A percentile compares a stretch with the other conserved stretches of the same genome.
phyloP scores from a whole-genome alignment of 495 filamentous ascomycete genomes.

The Clohesyomyces aquaticus region DNA sequence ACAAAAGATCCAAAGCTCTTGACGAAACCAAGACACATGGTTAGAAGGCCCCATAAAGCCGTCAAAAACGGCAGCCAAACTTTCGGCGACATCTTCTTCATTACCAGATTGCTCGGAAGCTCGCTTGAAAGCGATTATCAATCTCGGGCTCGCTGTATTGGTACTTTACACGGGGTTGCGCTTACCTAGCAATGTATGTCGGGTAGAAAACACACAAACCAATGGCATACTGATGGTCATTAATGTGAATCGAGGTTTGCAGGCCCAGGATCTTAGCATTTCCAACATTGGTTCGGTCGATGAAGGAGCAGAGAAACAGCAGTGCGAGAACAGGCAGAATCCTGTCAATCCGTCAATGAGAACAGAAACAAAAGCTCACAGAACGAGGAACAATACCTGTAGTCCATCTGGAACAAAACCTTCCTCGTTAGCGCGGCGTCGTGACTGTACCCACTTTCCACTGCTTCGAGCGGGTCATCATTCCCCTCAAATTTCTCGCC shows the following conservation, averaged over 20 bases:
- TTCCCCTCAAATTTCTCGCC: slow-evolving; percentile 13
- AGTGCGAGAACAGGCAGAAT: slow-evolving; percentile 52
- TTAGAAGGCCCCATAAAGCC: slow-evolving; percentile 33
- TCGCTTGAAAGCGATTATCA: slow-evolving; percentile 7
- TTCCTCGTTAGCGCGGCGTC: slow-evolving; percentile 43
- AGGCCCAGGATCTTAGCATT: slow-evolving; percentile 39
- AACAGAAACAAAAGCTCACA: neutral
- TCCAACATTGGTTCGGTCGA: slow-evolving; percentile 38
- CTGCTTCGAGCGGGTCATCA: slow-evolving; percentile 1
- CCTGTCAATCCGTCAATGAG: slow-evolving; percentile 8
- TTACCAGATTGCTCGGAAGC: slow-evolving; percentile 39
- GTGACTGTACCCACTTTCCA: neutral
- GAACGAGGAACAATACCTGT: slow-evolving; percentile 47
- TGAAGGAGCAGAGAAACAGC: slow-evolving; percentile 53
- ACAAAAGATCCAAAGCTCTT: slow-evolving; percentile 28
- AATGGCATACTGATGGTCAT: slow-evolving; percentile 34
- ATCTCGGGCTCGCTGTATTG: neutral
- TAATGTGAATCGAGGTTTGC: slow-evolving; percentile 19
- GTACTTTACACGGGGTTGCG: neutral
- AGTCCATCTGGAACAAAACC: slow-evolving; percentile 59
- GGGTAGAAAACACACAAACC: slow-evolving; percentile 58
- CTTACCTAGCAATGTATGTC: slow-evolving; percentile 54
- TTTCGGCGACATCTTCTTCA: slow-evolving; percentile 43
- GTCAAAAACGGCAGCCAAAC: slow-evolving; percentile 27
- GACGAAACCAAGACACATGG: slow-evolving; percentile 41